phyloP scores from a whole-genome alignment of 2,329 filamentous ascomycete species.

The Endothia cerciana region DNA sequence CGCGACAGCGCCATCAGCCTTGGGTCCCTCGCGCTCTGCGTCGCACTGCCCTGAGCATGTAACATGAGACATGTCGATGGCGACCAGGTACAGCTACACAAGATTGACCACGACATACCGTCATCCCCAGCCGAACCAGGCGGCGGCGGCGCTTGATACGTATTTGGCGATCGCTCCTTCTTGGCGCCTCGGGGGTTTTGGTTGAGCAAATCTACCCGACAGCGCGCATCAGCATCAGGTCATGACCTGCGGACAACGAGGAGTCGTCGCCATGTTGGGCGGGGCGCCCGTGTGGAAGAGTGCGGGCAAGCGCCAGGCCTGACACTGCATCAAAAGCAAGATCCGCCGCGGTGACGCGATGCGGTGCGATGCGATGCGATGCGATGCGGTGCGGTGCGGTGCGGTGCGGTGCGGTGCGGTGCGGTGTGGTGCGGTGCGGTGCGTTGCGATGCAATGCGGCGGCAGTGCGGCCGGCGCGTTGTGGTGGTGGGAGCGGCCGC shows the following conservation, averaged over 20 bases:
- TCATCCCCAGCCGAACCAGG: slow-evolving; percentile 68
- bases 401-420: slow-evolving; percentile 18
- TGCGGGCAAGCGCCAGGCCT: slow-evolving; percentile 1
- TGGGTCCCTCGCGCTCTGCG: slow-evolving; percentile 35
- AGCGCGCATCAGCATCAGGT: slow-evolving; percentile 37
- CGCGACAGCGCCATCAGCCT: slow-evolving; percentile 38
- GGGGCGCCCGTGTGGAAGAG: slow-evolving; percentile 3
- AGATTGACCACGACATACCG: slow-evolving; percentile 64
- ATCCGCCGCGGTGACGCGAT: background rate
- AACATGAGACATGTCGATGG: slow-evolving; percentile 37
- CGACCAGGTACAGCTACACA: slow-evolving; percentile 43
- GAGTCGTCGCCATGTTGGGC: slow-evolving; percentile 23
- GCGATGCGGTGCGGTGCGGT: slow-evolving; percentile 22
- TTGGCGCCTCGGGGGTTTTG: slow-evolving; percentile 72
- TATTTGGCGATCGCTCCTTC: slow-evolving; percentile 76
- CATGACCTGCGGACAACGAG: slow-evolving; percentile 18
- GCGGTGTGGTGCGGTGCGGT: slow-evolving; percentile 16
- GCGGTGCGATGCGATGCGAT: slow-evolving; percentile 19
- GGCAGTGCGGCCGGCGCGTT: slow-evolving; percentile 4
- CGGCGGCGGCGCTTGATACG: slow-evolving; percentile 55
- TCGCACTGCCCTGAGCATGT: slow-evolving; percentile 40
- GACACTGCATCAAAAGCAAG: slow-evolving; percentile 4
- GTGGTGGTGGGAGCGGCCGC: slow-evolving; percentile 12
- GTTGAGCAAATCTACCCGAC: slow-evolving; percentile 52
- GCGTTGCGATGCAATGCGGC: slow-evolving; percentile 12